Evolutionary conservation across 2,329 filamentous ascomycete species (phyloP), one percentile per base, ranked within the genome.

Genomic region (Hymenoscyphus repandus): DNA sequence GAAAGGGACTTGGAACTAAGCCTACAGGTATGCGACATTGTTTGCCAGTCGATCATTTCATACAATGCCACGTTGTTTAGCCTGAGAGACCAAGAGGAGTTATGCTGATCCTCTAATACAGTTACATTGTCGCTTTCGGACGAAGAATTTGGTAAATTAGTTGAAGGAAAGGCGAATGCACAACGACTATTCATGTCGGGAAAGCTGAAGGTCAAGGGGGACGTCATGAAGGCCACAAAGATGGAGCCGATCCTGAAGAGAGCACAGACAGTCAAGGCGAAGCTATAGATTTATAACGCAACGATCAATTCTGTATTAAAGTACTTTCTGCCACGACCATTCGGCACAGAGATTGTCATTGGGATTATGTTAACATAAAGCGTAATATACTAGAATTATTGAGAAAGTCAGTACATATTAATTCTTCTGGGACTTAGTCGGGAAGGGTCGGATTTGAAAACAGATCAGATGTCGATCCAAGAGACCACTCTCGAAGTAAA

Each of bases 181-280:
- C 93, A 99, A 78, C 84, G 85, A 62, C 75, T 99, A 34, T 67
- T 97, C 75, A 97, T 99, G 92, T 82, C 82, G n/a, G 93, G 93
- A 64, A 96, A 96, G 79, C 78, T 99, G 67, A 99, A 97, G 87
- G 82, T 97, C 69, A 95, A 90, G 82, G 93, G 93, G 57, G 90
- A 97, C 70, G 83, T 97, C 55, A 97, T 97, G 92, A 96, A 96
- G 82, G 88, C 93, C 34, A 96, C 91, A 54, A 96, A 95, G 83
- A 82, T 96, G 72, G 90, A 96, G 73, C 88, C 90, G 37, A 86
- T 97, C 64, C 74, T 96, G 59, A 90, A 90, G 79, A 93, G 90
- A 78, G 87, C 88, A 34, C 86, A 90, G 75, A 47, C 55, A 30
- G 77, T 74, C 64, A 88, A 89, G 78, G 80, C 88, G 62, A 95